Percentiles rank a stretch among this genome's conserved stretches.
Evolutionary conservation across 352 stramenopile species (phyloP).

Genomic region (Thraustotheca clavata): DNA sequence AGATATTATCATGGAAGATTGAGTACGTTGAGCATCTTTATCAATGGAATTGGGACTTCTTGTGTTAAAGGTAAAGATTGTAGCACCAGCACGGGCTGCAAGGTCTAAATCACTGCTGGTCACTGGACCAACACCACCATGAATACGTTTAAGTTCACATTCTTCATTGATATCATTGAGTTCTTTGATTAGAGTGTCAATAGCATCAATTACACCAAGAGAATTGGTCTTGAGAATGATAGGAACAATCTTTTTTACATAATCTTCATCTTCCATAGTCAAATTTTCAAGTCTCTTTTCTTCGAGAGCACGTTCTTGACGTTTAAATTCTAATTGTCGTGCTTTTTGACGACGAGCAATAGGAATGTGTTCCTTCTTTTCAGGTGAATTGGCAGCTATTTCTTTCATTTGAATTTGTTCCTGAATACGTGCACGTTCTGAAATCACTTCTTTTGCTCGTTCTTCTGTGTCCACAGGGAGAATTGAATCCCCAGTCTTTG

Average conservation of each 20-base stretch:
- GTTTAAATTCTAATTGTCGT: conserved; percentile 53
- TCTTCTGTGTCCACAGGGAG: conserved; percentile 67
- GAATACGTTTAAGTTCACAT: conserved; percentile 74
- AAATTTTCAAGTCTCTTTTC: conserved; percentile 55
- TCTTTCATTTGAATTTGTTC: conserved; percentile 51
- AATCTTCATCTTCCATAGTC: conserved; percentile 64
- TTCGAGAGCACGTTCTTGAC: conserved; percentile 55
- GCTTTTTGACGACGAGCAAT: conserved; percentile 48
- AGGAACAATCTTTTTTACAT: conserved; percentile 90
- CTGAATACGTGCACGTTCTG: conserved; percentile 56
- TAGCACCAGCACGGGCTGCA: conserved; percentile 68
- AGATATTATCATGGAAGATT: background rate
- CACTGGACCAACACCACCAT: conserved; percentile 70
- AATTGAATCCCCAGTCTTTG: conserved; percentile 68
- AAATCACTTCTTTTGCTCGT: conserved; percentile 66
- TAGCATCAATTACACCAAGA: conserved; percentile 94
- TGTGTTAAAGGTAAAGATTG: conserved; percentile 87
- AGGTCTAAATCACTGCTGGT: conserved; percentile 78
- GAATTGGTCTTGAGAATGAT: conserved; percentile 98
- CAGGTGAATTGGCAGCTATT: conserved; percentile 29
- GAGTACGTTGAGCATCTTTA: conserved; percentile 39
- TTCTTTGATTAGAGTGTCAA: conserved; percentile 70
- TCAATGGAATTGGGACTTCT: conserved; percentile 62
- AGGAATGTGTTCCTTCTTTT: conserved; percentile 38
- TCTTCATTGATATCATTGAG: conserved; percentile 47